phyloP scores from a whole-genome alignment of 2,329 filamentous ascomycete species.

The Westerdykella ornata region DNA sequence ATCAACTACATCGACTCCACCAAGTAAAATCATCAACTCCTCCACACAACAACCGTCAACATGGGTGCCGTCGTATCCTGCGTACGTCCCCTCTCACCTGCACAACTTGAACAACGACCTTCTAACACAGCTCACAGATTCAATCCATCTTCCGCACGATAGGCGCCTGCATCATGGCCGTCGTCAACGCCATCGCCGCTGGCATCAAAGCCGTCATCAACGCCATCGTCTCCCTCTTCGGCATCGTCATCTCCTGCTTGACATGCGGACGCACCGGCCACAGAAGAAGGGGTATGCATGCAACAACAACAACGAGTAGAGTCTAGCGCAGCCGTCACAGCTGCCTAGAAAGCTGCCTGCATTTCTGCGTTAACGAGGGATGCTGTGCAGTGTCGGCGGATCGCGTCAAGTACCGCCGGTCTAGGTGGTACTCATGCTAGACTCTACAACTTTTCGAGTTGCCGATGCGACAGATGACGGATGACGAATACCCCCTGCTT shows the following conservation, averaged over 20 bases:
- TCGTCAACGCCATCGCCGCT: slow-evolving; percentile 43
- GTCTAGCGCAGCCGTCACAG: slow-evolving; percentile 20
- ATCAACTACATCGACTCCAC: not conserved
- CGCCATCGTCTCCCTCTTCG: slow-evolving; percentile 46
- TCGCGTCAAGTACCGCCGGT: too few relatives aligned
- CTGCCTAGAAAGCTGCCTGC: too few relatives aligned
- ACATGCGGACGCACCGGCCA: slow-evolving; percentile 44
- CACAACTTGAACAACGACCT: not conserved
- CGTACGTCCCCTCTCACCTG: slow-evolving; percentile 49
- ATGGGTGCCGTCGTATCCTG: slow-evolving; percentile 84
- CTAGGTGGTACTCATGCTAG: too few relatives aligned
- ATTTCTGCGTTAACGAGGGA: too few relatives aligned
- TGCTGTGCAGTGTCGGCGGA: too few relatives aligned
- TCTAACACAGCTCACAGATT: slow-evolving; percentile 32
- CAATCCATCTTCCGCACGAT: slow-evolving; percentile 43
- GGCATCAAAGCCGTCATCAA: slow-evolving; percentile 44
- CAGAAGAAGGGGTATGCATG: slow-evolving; percentile 26
- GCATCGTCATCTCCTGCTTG: slow-evolving; percentile 45
- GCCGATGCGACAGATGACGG: too few relatives aligned
- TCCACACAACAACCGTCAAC: slow-evolving; percentile 30
- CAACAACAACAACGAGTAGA: slow-evolving; percentile 36
- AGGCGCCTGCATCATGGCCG: slow-evolving; percentile 42
- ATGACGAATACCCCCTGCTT: too few relatives aligned
- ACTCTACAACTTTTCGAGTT: too few relatives aligned
- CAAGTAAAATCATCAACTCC: not conserved